Percentiles rank a stretch among this genome's conserved stretches.
phyloP scores from a whole-genome alignment of 1,284 basidiomycete species.

The Ceratobasidium sp. region DNA sequence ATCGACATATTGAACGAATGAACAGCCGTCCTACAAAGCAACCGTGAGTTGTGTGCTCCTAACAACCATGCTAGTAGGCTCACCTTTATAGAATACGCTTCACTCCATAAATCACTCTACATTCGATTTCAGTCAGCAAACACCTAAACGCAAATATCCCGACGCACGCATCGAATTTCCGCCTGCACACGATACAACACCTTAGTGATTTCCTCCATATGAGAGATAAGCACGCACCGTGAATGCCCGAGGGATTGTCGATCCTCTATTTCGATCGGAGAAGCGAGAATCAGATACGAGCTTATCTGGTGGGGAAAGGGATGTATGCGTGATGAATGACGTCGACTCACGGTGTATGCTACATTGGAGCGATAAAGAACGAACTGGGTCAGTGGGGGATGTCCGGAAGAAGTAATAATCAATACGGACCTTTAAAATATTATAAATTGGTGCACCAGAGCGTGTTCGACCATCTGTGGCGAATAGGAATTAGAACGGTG shows the following conservation, averaged over 20 bases:
- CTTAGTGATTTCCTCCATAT: not conserved
- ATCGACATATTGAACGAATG: constrained; percentile 40
- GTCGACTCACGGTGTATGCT: constrained; percentile 44
- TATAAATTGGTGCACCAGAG: constrained; percentile 32
- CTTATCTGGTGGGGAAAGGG: constrained; percentile 21
- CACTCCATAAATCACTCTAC: constrained; percentile 36
- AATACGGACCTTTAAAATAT: constrained; percentile 18
- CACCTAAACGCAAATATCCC: not conserved
- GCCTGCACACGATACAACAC: constrained; percentile 1
- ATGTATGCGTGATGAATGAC: constrained; percentile 32
- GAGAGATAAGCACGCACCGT: constrained; percentile 30
- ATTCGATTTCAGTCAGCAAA: not conserved
- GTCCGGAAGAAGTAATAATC: constrained; percentile 1
- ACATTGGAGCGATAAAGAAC: not conserved
- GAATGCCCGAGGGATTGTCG: constrained; percentile 41
- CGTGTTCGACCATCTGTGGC: constrained; percentile 33
- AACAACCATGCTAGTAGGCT: not conserved
- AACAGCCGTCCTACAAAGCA: constrained; percentile 32
- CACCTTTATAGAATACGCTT: constrained; percentile 44
- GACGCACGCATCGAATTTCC: constrained; percentile 41
- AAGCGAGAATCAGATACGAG: constrained; percentile 43
- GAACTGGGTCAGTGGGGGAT: constrained; percentile 6
- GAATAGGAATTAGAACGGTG: not conserved
- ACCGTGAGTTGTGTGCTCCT: not conserved
- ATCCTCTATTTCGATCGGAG: constrained; percentile 42